A percentile compares a stretch with the other conserved stretches of the same genome.
phyloP scores from a whole-genome alignment of 169 alveolate species.

The Perkinsus marinus region DNA sequence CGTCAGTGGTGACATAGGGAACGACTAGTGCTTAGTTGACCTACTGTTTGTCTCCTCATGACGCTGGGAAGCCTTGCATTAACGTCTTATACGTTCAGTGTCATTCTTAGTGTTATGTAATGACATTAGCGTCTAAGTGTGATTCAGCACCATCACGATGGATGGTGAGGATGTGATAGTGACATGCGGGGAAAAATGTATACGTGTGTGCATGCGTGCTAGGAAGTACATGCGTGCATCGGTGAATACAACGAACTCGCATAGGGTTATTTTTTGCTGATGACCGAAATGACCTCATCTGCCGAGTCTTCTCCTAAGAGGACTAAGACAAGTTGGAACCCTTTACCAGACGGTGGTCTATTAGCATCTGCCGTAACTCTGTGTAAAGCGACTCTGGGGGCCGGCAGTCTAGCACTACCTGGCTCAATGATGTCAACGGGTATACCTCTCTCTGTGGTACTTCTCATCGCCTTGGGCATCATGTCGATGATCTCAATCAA shows the following conservation, averaged over 20 bases:
- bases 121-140: too few species aligned
- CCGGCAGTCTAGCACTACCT: not conserved
- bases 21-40: too few species aligned
- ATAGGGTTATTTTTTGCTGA: too few species aligned
- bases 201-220: not conserved
- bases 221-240: not conserved
- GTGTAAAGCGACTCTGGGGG: not conserved
- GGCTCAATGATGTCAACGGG: not conserved
- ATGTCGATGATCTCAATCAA: not conserved
- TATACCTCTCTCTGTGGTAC: not conserved
- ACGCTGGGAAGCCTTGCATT: too few species aligned
- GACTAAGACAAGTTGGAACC: not conserved
- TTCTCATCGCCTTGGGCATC: not conserved
- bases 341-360: not conserved
- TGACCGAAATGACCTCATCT: not conserved
- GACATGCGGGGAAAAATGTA: too few species aligned
- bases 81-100: too few species aligned
- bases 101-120: too few species aligned
- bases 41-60: too few species aligned
- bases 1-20: too few species aligned
- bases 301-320: not conserved
- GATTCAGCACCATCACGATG: too few species aligned
- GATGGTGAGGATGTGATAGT: too few species aligned
- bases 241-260: not conserved
- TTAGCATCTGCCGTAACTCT: not conserved